Percentiles rank a stretch among this genome's conserved stretches.
Conservation (phyloP, 2,329 filamentous ascomycete genomes). For the Gnomoniopsis smithogilvyi region DNA sequence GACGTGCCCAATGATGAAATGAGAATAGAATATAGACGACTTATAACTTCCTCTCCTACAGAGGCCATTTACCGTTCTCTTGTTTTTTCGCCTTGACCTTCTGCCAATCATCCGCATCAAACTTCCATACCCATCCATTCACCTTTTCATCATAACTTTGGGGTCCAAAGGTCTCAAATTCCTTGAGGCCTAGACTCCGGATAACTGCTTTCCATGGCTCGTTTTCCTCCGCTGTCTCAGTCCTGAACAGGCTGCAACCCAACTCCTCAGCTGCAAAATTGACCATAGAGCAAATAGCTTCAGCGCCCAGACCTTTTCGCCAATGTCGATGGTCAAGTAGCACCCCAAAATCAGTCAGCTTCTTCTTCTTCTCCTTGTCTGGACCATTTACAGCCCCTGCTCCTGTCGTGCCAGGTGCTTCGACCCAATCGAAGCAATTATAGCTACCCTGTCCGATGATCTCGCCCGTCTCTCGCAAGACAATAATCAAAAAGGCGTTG, state of each 20-base stretch:
- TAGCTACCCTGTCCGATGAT: conserved; percentile 1
- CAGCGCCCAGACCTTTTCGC: conserved; percentile 1
- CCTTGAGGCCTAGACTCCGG: neutral
- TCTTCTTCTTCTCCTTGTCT: neutral
- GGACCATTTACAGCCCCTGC: neutral
- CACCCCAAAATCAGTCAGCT: neutral
- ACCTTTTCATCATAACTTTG: neutral
- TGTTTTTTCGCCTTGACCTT: neutral
- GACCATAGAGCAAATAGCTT: neutral
- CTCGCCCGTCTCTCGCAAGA: neutral
- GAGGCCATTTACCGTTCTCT: neutral
- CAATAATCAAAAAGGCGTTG: neutral
- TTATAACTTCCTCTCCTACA: neutral
- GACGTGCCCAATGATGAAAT: neutral
- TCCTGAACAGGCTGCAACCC: neutral
- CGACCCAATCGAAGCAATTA: conserved; percentile 1
- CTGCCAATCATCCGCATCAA: neutral
- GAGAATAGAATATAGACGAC: neutral
- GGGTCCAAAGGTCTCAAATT: neutral
- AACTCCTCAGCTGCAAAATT: neutral
- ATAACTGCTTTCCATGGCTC: neutral
- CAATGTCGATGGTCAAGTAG: neutral
- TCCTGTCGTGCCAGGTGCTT: neutral
- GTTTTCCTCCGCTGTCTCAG: neutral
- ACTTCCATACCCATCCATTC: neutral